Evolutionary conservation across 2,329 filamentous ascomycete genomes (phyloP), one percentile per base, ranked within the genome.

Genomic region (Cladophialophora yegresii): DNA sequence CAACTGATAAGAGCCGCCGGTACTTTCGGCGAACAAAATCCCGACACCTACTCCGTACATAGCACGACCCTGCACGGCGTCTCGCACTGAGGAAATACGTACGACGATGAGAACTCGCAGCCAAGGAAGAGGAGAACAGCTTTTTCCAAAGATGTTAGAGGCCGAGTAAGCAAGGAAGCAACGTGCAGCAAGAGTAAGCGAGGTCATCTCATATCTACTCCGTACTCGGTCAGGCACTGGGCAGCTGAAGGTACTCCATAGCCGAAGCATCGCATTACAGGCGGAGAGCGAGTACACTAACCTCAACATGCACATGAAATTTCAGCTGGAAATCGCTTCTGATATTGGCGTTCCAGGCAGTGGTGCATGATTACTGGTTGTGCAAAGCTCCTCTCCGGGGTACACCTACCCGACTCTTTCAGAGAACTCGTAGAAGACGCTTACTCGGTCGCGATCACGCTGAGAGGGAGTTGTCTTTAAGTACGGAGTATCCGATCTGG

Each of bases 1-100:
- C 45, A 53, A 23, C 22, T 32, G 61, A 62, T 62, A 62, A 57
- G 61, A 54, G 43, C 26, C 30, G n/a, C 36, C 47, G 20, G 22
- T 51, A 51, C 47, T 33, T 54, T 54, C 51, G 28, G 51, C 51
- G 16, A 32, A 12, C 6, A 20, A 51, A 22, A 20, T 20, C 13
- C 3, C 47, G 6, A 4, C 47, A n/a, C 26, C 26, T 26, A 26
- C n/a, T n/a, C n/a, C n/a, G n/a, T n/a, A n/a, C n/a, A n/a, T n/a
- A n/a, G n/a, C n/a, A n/a, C n/a, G n/a, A n/a, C n/a, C n/a, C n/a
- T n/a, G 20, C 20, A 51, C 1, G 22, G 20, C 47, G 12, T 23
- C 22, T 26, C 47, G 22, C 13, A n/a, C 7, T 23, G 26, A 28
- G 26, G 6, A 28, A 28, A 28, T 3, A 13, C 6, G n/a, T 49